Evolutionary conservation across 805 yeast species (phyloP).

Genomic region (Metschnikowia sp.): DNA sequence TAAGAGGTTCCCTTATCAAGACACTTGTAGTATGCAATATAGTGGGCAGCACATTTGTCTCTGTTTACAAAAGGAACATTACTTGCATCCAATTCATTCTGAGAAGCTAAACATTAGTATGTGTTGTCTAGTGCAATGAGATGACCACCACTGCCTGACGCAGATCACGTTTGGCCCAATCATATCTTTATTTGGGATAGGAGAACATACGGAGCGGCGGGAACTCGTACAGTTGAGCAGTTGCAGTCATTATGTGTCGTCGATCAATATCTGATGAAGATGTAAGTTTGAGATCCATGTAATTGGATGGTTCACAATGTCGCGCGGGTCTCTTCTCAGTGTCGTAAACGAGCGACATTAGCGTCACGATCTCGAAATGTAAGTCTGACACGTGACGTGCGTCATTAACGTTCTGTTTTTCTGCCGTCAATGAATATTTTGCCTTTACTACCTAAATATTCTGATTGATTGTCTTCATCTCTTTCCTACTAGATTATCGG

Average conservation of each 20-base stretch:
- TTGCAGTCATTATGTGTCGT: constrained; percentile 12
- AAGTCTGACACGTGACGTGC: too few relatives aligned
- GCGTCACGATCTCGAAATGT: background rate
- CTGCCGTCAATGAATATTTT: too few relatives aligned
- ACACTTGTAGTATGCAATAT: constrained; percentile 41
- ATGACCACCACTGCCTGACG: too few relatives aligned
- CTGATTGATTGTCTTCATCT: too few relatives aligned
- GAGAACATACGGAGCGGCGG: constrained; percentile 41
- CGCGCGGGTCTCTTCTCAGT: background rate
- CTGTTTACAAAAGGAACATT: constrained; percentile 43
- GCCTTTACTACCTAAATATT: too few relatives aligned
- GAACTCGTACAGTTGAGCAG: constrained; percentile 26
- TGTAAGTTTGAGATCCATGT: background rate
- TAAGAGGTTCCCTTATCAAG: constrained; percentile 42
- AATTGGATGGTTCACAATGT: constrained; percentile 12
- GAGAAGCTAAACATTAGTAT: constrained; percentile 17
- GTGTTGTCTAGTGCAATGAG: background rate
- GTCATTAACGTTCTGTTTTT: too few relatives aligned
- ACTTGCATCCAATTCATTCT: constrained; percentile 37
- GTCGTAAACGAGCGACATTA: constrained; percentile 1
- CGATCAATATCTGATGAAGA: background rate
- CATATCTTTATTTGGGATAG: background rate
- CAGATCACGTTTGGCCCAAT: too few relatives aligned
- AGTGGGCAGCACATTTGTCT: constrained; percentile 43
- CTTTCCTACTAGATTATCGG: too few relatives aligned